Conservation (phyloP, 352 stramenopile species). For the Phytophthora niederhauseri region DNA sequence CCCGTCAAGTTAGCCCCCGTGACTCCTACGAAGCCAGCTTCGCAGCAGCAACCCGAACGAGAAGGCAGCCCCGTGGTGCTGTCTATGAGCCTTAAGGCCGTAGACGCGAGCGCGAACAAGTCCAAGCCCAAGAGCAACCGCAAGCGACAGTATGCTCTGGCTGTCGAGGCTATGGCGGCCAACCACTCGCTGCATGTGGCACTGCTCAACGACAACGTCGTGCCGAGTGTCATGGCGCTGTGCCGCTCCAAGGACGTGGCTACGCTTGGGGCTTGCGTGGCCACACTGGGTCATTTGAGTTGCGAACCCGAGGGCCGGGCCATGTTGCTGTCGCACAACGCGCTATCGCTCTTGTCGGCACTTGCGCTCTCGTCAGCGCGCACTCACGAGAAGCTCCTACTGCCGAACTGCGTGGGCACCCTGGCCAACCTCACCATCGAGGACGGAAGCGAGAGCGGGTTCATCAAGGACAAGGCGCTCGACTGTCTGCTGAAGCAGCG, state of each 20-base stretch:
- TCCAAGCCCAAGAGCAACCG: slow-evolving; percentile 39
- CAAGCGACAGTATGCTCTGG: slow-evolving; percentile 70
- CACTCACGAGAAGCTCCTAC: slow-evolving; percentile 33
- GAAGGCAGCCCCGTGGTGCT: slow-evolving; percentile 3
- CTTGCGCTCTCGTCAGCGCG: slow-evolving; percentile 36
- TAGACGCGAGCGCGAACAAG: slow-evolving; percentile 22
- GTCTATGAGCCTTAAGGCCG: background rate
- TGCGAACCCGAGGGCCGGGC: slow-evolving; percentile 50
- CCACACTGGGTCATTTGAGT: slow-evolving; percentile 64
- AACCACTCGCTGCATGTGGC: slow-evolving; percentile 55
- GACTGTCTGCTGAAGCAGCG: slow-evolving; percentile 64
- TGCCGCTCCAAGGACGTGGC: slow-evolving; percentile 64
- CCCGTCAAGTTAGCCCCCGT: slow-evolving; percentile 59
- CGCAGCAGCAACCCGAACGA: slow-evolving; percentile 24
- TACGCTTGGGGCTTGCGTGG: slow-evolving; percentile 57
- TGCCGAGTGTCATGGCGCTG: slow-evolving; percentile 64
- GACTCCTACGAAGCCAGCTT: slow-evolving; percentile 17
- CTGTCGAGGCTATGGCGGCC: slow-evolving; percentile 69
- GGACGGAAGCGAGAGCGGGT: slow-evolving; percentile 61
- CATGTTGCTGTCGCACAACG: slow-evolving; percentile 61
- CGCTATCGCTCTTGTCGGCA: slow-evolving; percentile 45
- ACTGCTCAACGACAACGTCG: slow-evolving; percentile 65
- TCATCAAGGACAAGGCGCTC: slow-evolving; percentile 80
- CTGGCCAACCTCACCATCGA: slow-evolving; percentile 82
- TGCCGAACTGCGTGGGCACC: slow-evolving; percentile 55